Percentiles rank a stretch among this genome's conserved stretches.
phyloP scores from a whole-genome alignment of 768 basidiomycete genomes.

The Melanogaster broomeanus region DNA sequence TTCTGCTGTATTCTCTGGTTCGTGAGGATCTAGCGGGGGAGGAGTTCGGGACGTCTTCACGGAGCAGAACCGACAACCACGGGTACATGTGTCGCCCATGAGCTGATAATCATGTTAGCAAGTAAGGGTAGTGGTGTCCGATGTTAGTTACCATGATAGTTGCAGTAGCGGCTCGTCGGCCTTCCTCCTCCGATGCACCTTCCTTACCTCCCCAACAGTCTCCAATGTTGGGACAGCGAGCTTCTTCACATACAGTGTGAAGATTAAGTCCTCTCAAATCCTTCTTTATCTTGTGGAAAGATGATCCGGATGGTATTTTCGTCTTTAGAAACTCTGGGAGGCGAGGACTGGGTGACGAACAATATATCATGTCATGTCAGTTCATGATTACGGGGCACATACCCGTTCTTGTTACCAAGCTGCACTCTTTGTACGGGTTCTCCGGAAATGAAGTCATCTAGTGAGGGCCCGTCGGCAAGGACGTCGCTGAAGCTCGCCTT shows the following conservation, averaged over 20 bases:
- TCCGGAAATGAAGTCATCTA: constrained; percentile 82
- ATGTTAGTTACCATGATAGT: constrained; percentile 86
- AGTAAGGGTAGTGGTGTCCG: not conserved
- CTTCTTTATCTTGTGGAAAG: constrained; percentile 91
- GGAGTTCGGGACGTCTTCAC: constrained; percentile 92
- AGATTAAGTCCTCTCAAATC: constrained; percentile 89
- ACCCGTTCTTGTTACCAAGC: constrained; percentile 73
- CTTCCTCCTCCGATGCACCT: constrained; percentile 64
- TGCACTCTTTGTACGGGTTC: constrained; percentile 57
- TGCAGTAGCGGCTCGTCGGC: constrained; percentile 85
- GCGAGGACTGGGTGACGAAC: constrained; percentile 58
- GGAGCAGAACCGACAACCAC: constrained; percentile 96
- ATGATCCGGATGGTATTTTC: constrained; percentile 84
- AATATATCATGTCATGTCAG: not conserved
- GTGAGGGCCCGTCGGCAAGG: constrained; percentile 65
- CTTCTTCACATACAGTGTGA: constrained; percentile 98
- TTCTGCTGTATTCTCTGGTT: constrained; percentile 98
- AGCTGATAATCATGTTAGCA: constrained; percentile 50
- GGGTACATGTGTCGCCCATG: constrained; percentile 99
- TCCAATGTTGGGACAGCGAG: constrained; percentile 98
- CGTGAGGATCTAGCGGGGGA: constrained; percentile 90
- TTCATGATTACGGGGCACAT: constrained; percentile 22
- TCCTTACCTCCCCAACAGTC: constrained; percentile 97
- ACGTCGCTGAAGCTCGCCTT: constrained; percentile 50
- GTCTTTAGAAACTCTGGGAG: constrained; percentile 89